Evolutionary conservation across 345 rosid genomes (phyloP).

Genomic region (Raphanus sativus): DNA sequence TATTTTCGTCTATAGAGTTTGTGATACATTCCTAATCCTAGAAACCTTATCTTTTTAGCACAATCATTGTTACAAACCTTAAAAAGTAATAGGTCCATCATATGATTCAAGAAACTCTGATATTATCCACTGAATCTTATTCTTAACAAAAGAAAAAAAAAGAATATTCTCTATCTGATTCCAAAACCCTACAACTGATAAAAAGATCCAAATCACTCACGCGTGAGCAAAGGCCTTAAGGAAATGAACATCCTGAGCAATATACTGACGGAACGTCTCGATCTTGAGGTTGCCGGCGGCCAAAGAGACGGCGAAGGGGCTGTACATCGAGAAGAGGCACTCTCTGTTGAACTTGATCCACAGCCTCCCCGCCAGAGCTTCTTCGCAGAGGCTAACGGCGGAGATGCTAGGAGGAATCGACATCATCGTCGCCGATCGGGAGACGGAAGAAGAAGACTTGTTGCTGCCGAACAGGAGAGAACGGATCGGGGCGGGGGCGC

Average conservation of each 20-base stretch:
- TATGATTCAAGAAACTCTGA: background rate
- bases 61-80: background rate
- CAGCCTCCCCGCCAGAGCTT: slow-evolving; percentile 56
- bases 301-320: slow-evolving; percentile 69
- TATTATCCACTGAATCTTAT: background rate
- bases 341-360: slow-evolving; percentile 78
- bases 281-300: slow-evolving; percentile 79
- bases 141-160: background rate
- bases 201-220: slow-evolving; percentile 48
- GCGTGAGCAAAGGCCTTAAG: slow-evolving; percentile 88
- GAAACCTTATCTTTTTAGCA: background rate
- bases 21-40: background rate
- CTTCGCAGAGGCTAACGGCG: slow-evolving; percentile 39
- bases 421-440: slow-evolving; percentile 37
- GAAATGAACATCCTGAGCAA: slow-evolving; percentile 81
- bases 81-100: background rate
- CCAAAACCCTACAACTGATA: slow-evolving; percentile 15
- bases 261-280: slow-evolving; percentile 69
- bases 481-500: slow-evolving; percentile 13
- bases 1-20: background rate
- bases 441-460: slow-evolving; percentile 19
- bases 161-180: slow-evolving; percentile 5
- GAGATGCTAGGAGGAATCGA: slow-evolving; percentile 42
- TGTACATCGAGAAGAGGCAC: slow-evolving; percentile 62
- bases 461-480: slow-evolving; percentile 24